phyloP scores from a whole-genome alignment of 1,284 basidiomycete species.

The Fomes fomentarius region DNA sequence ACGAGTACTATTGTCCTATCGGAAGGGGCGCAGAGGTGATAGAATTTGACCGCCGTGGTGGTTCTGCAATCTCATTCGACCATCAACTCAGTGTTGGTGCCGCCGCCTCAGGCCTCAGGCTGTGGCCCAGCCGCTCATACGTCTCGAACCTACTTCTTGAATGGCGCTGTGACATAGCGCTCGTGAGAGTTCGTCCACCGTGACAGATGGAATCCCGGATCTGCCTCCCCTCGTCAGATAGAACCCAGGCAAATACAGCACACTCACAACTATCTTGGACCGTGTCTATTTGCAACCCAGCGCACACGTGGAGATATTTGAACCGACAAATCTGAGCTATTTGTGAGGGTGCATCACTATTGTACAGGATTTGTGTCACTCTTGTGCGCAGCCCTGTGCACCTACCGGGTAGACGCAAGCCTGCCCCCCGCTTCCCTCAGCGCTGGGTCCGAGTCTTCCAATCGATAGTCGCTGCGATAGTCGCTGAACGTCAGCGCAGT shows the following conservation, averaged over 20 bases:
- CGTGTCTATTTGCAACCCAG: no score
- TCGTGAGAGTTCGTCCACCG: no score
- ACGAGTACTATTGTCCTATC: not conserved
- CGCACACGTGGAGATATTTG: no score
- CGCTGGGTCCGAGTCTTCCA: not conserved
- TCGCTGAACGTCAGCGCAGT: not conserved
- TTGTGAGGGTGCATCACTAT: conserved; percentile 1
- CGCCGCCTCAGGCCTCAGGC: not conserved
- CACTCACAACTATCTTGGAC: no score
- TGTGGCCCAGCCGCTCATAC: no score
- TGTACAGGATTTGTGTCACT: not conserved
- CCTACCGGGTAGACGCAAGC: conserved; percentile 2
- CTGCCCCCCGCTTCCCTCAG: not conserved
- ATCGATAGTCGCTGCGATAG: not conserved
- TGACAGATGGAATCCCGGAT: no score
- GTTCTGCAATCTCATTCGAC: not conserved
- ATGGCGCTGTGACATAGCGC: no score
- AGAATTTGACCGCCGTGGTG: not conserved
- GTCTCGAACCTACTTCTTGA: no score
- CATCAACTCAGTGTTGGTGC: not conserved
- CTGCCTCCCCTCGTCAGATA: no score
- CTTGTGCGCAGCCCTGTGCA: not conserved
- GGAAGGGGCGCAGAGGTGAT: not conserved
- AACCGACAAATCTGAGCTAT: no score
- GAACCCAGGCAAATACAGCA: no score